These are phyloP conservation scores for Psilocybe cubensis DNA, from an alignment of 768 basidiomycete genomes.

Conservation along the genomic window DNA sequence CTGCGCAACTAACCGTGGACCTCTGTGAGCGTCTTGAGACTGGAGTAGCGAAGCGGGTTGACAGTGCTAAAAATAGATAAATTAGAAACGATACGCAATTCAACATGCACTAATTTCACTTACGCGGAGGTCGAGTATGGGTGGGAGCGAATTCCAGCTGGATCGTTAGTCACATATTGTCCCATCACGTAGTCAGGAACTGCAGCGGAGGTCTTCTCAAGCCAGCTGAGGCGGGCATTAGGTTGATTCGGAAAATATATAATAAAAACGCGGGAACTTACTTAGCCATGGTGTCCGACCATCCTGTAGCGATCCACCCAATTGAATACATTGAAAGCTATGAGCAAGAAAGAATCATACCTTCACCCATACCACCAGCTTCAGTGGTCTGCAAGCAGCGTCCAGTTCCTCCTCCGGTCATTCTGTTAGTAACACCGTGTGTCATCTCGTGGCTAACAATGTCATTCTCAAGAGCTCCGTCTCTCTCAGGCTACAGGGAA, in stretches of 20 bases:
- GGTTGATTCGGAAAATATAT: neutral
- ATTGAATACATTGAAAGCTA: neutral
- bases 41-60: conserved; percentile 44
- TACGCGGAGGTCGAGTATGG: conserved; percentile 55
- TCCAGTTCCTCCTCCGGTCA: conserved; percentile 58
- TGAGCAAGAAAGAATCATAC: neutral
- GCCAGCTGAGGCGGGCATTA: conserved; percentile 32
- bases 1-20: conserved; percentile 42
- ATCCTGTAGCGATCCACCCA: conserved; percentile 22
- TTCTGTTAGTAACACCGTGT: conserved; percentile 47
- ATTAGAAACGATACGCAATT: no score
- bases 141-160: conserved; percentile 56
- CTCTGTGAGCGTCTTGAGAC: conserved; percentile 35
- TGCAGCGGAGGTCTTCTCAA: conserved; percentile 40
- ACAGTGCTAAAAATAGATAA: conserved; percentile 29
- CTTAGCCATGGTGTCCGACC: conserved; percentile 49
- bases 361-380: conserved; percentile 71
- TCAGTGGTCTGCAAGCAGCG: conserved; percentile 66
- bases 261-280: conserved; percentile 29
- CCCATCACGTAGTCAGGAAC: conserved; percentile 47
- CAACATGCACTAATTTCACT: conserved; percentile 16
- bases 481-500: conserved; percentile 51
- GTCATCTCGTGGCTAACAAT: conserved; percentile 51
- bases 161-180: conserved; percentile 53
- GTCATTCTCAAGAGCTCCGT: conserved; percentile 67